A percentile compares a stretch with the other conserved stretches of the same genome.
Evolutionary conservation across 192 early-diverging fungal genomes (phyloP).

Genomic region (Endogone sp.): DNA sequence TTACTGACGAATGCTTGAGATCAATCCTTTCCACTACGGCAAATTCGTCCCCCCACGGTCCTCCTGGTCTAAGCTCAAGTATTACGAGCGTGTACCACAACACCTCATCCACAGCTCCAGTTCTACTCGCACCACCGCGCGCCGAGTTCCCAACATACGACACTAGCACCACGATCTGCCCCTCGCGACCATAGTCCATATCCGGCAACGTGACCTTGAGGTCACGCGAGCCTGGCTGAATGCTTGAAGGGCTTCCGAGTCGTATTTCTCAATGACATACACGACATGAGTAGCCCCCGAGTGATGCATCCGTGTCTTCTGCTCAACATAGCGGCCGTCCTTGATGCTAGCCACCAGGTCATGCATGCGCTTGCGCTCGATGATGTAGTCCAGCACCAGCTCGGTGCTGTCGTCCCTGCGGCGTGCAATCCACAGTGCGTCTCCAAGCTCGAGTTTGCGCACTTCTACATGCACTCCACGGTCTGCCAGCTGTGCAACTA

Average conservation of each 20-base stretch:
- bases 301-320: slow-evolving; percentile 78
- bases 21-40: background rate
- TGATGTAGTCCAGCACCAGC: slow-evolving; percentile 75
- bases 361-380: slow-evolving; percentile 93
- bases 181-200: background rate
- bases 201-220: background rate
- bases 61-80: background rate
- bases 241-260: too few species aligned
- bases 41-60: background rate
- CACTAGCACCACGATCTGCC: background rate
- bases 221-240: too few species aligned
- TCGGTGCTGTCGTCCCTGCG: slow-evolving; percentile 41
- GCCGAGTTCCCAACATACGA: background rate
- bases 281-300: slow-evolving; percentile 72
- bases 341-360: slow-evolving; percentile 89
- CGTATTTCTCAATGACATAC: slow-evolving; percentile 76
- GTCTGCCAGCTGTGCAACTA: slow-evolving; percentile 60
- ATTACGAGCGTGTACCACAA: background rate
- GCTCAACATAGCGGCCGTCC: slow-evolving; percentile 90
- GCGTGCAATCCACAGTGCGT: slow-evolving; percentile 86
- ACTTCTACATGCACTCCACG: slow-evolving; percentile 51
- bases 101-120: background rate
- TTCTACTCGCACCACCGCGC: too few species aligned
- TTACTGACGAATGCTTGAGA: background rate
- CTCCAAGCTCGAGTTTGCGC: slow-evolving; percentile 75